Base-by-base conservation (phyloP, 768 basidiomycete species). In the Galerina sulciceps region DNA sequence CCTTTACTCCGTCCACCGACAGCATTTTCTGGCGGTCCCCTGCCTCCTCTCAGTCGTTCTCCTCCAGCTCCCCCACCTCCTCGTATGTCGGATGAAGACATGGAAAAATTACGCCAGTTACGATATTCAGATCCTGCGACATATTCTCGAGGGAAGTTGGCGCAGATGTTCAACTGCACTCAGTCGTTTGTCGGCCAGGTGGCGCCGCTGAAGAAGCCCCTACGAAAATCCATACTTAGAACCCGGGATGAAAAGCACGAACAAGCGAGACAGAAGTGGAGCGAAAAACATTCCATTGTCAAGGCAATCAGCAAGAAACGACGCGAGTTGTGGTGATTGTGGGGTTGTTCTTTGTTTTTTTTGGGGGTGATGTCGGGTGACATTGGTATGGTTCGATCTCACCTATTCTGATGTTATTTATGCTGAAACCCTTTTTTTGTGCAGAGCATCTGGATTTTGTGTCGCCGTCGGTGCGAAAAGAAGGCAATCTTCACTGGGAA, bases 91-190 rank as follows among this genome's bases (percentile, higher is more conserved):
- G 81, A 81, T 44, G 81, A 83, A 52, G 75, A 78, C 46, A 71
- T 93, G 13, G 78, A 75, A 41, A 77, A 84, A 64, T 84, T 94
- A 47, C 81, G 82, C 37, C 63, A 78, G 18, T 79, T 94, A 49
- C 79, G 92, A 52, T 73, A 69, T 49, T 75, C 76, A 53, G 75
- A 91, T 68, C 91, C 90, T 0, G 67, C 65, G 6, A 75, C 70
- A 35, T 89, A 87, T 73, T 89, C 87, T 55, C 81, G 88, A 43
- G 73, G 74, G 57, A 82, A 78, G 70, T 81, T 94, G n/a, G 91
- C 93, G 26, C 81, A 82, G 69, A 85, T 84, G 80, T 95, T 94
- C 71, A 80, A 81, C 13, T 90, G 89, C 76, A 86, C 89, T 9
- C 79, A 83, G 44, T 75, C 79, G 46, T 91, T 92, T 62, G 86